Evolutionary conservation across 805 yeast species (phyloP).

Genomic region (Candida koratica): DNA sequence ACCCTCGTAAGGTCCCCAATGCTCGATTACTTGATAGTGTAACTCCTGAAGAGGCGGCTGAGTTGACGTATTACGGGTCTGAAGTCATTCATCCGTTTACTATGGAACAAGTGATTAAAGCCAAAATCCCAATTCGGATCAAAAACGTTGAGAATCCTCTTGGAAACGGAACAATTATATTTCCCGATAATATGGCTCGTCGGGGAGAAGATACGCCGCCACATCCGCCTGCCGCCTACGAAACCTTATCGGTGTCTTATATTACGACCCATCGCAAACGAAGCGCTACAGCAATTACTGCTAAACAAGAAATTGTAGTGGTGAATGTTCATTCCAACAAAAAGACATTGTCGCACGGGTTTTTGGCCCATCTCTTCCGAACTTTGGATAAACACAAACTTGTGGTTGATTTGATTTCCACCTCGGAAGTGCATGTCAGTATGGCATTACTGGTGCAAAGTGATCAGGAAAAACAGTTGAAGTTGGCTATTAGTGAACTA

Average conservation of each 20-base stretch:
- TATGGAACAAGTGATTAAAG: slow-evolving; percentile 97
- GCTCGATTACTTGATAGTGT: slow-evolving; percentile 84
- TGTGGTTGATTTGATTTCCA: slow-evolving; percentile 93
- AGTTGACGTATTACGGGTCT: slow-evolving; percentile 93
- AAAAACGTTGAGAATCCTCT: slow-evolving; percentile 91
- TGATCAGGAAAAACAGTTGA: slow-evolving; percentile 59
- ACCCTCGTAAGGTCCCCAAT: slow-evolving; percentile 89
- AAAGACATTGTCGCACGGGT: slow-evolving; percentile 90
- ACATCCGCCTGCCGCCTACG: slow-evolving; percentile 83
- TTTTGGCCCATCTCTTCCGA: slow-evolving; percentile 84
- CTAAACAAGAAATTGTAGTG: slow-evolving; percentile 88
- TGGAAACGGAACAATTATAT: slow-evolving; percentile 92
- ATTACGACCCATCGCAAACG: slow-evolving; percentile 46
- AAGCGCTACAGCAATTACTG: slow-evolving; percentile 93
- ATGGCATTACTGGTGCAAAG: slow-evolving; percentile 87
- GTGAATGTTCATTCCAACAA: slow-evolving; percentile 91
- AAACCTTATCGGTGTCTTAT: slow-evolving; percentile 36
- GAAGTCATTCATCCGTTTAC: slow-evolving; percentile 99
- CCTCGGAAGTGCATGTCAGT: slow-evolving; percentile 96
- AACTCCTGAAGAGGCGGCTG: slow-evolving; percentile 98
- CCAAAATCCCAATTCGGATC: slow-evolving; percentile 93
- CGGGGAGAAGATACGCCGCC: slow-evolving; percentile 91
- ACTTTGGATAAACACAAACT: slow-evolving; percentile 77
- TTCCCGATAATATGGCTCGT: slow-evolving; percentile 83
- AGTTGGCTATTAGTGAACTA: slow-evolving; percentile 73